These are phyloP conservation scores for Mrakia blollopis DNA, from an alignment of 768 basidiomycete species.

Conservation along the genomic window DNA sequence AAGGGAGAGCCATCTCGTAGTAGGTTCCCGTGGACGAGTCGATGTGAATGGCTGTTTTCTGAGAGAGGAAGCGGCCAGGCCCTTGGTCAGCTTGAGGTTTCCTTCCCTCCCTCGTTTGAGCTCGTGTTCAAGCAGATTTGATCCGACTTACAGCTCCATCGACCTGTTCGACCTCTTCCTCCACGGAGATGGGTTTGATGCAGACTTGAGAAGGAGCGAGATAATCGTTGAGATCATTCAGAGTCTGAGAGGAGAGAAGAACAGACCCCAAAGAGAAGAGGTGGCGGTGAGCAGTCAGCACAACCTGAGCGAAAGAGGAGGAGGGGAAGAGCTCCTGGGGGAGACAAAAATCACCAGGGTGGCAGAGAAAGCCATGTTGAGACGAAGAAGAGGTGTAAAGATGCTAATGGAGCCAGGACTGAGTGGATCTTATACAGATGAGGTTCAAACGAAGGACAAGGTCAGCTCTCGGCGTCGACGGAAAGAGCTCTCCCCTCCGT, in stretches of 20 bases:
- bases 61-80: neutral
- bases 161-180: constrained; percentile 42
- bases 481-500: neutral
- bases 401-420: neutral
- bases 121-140: constrained; percentile 41
- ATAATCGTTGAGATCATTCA: constrained; percentile 95
- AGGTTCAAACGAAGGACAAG: neutral
- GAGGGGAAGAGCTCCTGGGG: neutral
- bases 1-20: constrained; percentile 62
- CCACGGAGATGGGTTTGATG: constrained; percentile 82
- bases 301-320: constrained; percentile 22
- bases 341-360: constrained; percentile 58
- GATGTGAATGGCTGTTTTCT: constrained; percentile 74
- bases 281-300: constrained; percentile 22
- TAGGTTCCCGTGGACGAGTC: constrained; percentile 72
- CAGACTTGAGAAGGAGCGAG: constrained; percentile 94
- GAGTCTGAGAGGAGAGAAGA: constrained; percentile 52
- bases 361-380: constrained; percentile 77
- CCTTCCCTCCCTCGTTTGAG: constrained; percentile 41
- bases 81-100: constrained; percentile 11
- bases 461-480: neutral
- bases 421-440: neutral
- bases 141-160: constrained; percentile 32
- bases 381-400: neutral
- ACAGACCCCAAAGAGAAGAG: neutral